Percentiles rank a stretch among this genome's conserved stretches.
These are phyloP conservation scores for Septoria petroselini DNA, from an alignment of 2,329 filamentous ascomycete genomes.

Conservation along the genomic window DNA sequence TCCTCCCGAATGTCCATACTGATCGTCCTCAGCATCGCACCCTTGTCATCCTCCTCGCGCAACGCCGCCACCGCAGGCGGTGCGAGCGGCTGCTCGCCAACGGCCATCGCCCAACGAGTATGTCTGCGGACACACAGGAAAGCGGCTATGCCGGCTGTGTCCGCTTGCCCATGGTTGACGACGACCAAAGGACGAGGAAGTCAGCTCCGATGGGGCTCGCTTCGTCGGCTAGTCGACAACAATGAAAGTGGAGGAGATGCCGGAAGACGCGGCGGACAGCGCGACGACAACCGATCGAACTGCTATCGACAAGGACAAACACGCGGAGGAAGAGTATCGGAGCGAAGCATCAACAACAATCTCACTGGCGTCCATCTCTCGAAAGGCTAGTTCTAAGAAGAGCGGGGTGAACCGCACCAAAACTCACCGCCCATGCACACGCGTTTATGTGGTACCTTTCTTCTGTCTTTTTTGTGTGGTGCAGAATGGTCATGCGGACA, in stretches of 20 bases:
- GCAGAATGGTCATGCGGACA: no score
- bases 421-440: no score
- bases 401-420: no score
- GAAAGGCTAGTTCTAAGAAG: no score
- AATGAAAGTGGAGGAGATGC: constrained; percentile 5
- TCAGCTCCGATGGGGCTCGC: no score
- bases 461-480: no score
- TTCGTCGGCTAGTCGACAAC: neutral
- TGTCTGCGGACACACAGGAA: constrained; percentile 15
- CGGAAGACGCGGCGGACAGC: neutral
- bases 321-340: no score
- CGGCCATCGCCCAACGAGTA: constrained; percentile 12
- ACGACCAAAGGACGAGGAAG: constrained; percentile 9
- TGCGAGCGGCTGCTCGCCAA: constrained; percentile 35
- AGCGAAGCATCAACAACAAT: no score
- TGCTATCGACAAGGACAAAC: neutral
- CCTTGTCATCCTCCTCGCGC: constrained; percentile 37
- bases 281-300: constrained; percentile 1
- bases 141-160: constrained; percentile 21
- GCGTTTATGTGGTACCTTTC: no score
- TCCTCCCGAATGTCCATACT: constrained; percentile 91
- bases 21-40: constrained; percentile 59
- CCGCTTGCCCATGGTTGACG: constrained; percentile 23
- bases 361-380: no score
- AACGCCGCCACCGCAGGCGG: constrained; percentile 46